A percentile compares a stretch with the other conserved stretches of the same genome.
Evolutionary conservation across 2,329 filamentous ascomycete genomes (phyloP).

Genomic region (Byssoonygena ceratinophila): DNA sequence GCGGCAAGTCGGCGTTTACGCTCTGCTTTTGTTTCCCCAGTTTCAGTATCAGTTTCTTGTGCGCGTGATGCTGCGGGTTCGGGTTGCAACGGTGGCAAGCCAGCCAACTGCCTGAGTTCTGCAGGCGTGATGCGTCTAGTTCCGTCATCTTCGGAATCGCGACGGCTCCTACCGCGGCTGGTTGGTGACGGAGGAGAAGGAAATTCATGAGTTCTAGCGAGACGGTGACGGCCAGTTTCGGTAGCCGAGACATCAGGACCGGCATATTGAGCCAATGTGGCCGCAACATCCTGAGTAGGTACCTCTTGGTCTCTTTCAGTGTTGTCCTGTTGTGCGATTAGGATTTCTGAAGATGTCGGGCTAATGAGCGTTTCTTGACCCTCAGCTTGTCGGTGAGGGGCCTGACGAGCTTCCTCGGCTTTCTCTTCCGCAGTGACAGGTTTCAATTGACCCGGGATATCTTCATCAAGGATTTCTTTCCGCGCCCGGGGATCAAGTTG

Average conservation of each 20-base stretch:
- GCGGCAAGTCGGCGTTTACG: constrained; percentile 39
- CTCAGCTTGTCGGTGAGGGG: not conserved
- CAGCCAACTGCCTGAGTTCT: constrained; percentile 17
- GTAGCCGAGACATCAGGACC: constrained; percentile 24
- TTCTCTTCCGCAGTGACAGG: constrained; percentile 26
- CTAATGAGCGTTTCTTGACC: not conserved
- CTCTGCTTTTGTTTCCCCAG: constrained; percentile 37
- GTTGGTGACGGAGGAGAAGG: constrained; percentile 6
- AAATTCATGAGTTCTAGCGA: not conserved
- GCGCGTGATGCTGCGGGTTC: not conserved
- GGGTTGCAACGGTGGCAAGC: not conserved
- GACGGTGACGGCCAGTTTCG: constrained; percentile 15
- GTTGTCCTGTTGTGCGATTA: constrained; percentile 17
- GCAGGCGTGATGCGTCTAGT: constrained; percentile 35
- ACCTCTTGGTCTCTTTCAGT: constrained; percentile 20
- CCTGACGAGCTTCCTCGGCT: not conserved
- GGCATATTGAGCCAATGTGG: constrained; percentile 30
- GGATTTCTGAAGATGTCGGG: not conserved
- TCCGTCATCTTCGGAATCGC: constrained; percentile 36
- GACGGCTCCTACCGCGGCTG: constrained; percentile 11
- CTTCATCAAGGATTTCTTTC: constrained; percentile 36
- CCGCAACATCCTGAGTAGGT: constrained; percentile 29
- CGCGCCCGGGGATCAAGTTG: constrained; percentile 50
- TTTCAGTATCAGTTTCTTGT: constrained; percentile 19
- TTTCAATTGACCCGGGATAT: constrained; percentile 33